These are phyloP conservation scores for Claviceps fusiformis DNA, from an alignment of 2,329 filamentous ascomycete species.

Conservation along the genomic window DNA sequence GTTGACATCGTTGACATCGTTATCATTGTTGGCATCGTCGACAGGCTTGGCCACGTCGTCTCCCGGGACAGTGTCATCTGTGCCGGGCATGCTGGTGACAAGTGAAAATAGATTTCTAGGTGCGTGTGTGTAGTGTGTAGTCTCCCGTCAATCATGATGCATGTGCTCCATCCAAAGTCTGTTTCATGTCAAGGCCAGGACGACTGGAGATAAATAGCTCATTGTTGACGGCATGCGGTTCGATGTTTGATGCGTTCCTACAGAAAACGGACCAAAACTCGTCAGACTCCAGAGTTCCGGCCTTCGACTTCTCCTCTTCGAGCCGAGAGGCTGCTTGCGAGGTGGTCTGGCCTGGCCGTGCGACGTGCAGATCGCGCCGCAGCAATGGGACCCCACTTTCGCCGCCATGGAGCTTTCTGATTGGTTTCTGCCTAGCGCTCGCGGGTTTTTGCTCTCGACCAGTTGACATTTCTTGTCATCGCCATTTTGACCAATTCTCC, in stretches of 20 bases:
- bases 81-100: neutral
- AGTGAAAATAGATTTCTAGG: neutral
- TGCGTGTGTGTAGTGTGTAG: slow-evolving; percentile 9
- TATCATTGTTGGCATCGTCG: neutral
- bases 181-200: neutral
- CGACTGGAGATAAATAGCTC: neutral
- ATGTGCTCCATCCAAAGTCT: neutral
- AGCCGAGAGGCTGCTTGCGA: neutral
- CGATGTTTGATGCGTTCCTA: neutral
- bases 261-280: neutral
- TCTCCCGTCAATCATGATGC: neutral
- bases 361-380: neutral
- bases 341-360: neutral
- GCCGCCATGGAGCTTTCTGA: neutral
- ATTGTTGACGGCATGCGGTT: neutral
- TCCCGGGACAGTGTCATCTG: neutral
- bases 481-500: neutral
- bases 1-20: slow-evolving; percentile 7
- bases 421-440: neutral
- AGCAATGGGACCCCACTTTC: neutral
- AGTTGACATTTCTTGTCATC: neutral
- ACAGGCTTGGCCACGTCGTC: slow-evolving; percentile 4
- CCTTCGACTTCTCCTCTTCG: neutral
- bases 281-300: neutral
- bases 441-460: neutral